Base-by-base conservation (phyloP, 2,329 filamentous ascomycete species). In the Triangularia setosa region DNA sequence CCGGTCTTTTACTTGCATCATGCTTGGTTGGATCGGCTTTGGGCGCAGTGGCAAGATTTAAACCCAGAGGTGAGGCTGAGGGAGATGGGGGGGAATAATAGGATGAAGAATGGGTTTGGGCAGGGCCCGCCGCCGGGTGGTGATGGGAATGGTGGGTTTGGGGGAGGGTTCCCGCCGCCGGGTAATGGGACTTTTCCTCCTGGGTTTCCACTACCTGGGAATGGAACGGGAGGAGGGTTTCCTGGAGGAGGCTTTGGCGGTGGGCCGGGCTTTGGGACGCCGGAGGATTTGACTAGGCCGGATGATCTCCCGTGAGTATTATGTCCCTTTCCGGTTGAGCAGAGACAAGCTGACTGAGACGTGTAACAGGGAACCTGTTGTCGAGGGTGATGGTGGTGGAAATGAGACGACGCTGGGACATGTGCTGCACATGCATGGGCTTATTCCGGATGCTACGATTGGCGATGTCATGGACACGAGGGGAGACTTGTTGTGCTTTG, bases 401-500 rank as follows among this genome's bases (percentile, higher is more conserved):
- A 65, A 18, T 3, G 52, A 27, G 14, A 69, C 67, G 0, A 69
- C 67, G 12, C 5, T 66, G n/a, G 40, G 33, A 4, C 67, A 70
- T n/a, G 61, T 70, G 11, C 28, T 69, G 35, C 57, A 64, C 33
- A 67, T 65, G 67, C 65, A 61, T 18, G 68, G 68, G 3, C 66
- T 60, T 27, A 40, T 28, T 2, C 67, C 65, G 3, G 64, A 70
- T 63, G 56, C 56, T 48, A 70, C 67, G 14, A 62, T 69, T 28
- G 61, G 33, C 0, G 68, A 68, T 33, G 65, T 70, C 0, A 44
- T 69, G 59, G 64, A 70, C 54, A 70, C 66, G 5, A 67, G 64
- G 62, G 67, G 67, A 0, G 30, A 61, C 0, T 64, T 57, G n/a
- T 21, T 69, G 4, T 69, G 65, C 33, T 69, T 66, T 30, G 61